These are phyloP conservation scores for Saccharomycopsis schoenii DNA, from an alignment of 805 yeast species.

Conservation along the genomic window DNA sequence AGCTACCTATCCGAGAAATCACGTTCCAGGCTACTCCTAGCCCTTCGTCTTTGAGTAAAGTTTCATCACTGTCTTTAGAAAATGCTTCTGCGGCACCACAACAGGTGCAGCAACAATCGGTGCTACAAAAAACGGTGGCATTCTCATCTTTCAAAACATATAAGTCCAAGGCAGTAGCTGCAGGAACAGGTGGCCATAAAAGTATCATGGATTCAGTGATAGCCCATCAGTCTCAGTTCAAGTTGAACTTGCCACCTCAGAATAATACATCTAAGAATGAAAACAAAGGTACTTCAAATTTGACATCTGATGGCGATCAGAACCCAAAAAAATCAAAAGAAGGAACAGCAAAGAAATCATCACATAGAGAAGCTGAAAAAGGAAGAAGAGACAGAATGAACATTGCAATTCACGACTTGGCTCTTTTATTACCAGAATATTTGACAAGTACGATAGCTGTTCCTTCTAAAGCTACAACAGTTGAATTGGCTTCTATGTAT, in stretches of 20 bases:
- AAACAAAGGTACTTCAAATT: not conserved
- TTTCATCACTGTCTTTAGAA: not conserved
- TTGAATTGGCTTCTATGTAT: constrained; percentile 74
- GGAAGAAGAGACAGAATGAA: constrained; percentile 93
- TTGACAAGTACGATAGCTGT: constrained; percentile 48
- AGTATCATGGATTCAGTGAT: constrained; percentile 11
- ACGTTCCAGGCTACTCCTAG: constrained; percentile 10
- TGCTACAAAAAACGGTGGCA: not conserved
- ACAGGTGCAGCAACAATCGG: not conserved
- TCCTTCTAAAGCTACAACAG: constrained; percentile 91
- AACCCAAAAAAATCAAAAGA: not conserved
- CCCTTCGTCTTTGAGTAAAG: not conserved
- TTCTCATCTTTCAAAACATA: constrained; percentile 18
- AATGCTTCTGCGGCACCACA: not conserved
- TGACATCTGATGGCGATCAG: not conserved
- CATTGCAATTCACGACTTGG: constrained; percentile 69
- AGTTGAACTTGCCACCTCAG: constrained; percentile 10
- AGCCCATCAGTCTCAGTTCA: constrained; percentile 19
- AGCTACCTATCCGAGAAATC: constrained; percentile 8
- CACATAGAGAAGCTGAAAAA: constrained; percentile 90
- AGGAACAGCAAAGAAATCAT: constrained; percentile 25
- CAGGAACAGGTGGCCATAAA: not conserved
- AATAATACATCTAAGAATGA: constrained; percentile 3
- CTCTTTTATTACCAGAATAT: constrained; percentile 52
- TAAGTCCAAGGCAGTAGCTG: constrained; percentile 9